phyloP scores from a whole-genome alignment of 164 flowering plant genomes.

The Akebia trifoliata region DNA sequence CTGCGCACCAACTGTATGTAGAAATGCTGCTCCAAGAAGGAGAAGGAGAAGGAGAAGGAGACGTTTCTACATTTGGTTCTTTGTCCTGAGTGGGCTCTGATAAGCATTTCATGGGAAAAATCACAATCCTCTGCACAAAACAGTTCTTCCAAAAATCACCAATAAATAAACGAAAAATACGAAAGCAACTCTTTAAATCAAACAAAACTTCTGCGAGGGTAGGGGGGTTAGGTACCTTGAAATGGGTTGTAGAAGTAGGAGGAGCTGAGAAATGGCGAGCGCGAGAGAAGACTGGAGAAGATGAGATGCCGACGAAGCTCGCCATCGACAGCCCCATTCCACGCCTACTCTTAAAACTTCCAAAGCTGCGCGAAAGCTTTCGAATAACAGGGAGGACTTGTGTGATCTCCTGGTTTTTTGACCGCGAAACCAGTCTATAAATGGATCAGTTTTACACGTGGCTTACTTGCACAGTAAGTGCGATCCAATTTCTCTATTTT shows the following conservation, averaged over 20 bases:
- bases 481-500: no score
- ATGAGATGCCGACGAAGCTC: slow-evolving; percentile 23
- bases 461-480: no score
- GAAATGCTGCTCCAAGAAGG: slow-evolving; percentile 26
- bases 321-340: slow-evolving; percentile 21
- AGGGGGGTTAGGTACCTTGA: slow-evolving; percentile 24
- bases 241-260: slow-evolving; percentile 3
- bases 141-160: slow-evolving; percentile 7
- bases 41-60: slow-evolving; percentile 11
- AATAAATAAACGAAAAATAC: neutral
- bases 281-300: slow-evolving; percentile 15
- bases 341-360: no score
- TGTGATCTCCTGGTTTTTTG: no score
- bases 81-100: slow-evolving; percentile 14
- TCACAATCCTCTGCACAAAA: slow-evolving; percentile 22
- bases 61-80: slow-evolving; percentile 12
- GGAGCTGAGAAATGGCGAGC: slow-evolving; percentile 8
- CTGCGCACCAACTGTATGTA: slow-evolving; percentile 62
- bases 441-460: no score
- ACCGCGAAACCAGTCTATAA: no score
- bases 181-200: neutral
- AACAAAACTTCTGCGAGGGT: neutral
- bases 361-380: no score
- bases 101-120: slow-evolving; percentile 35
- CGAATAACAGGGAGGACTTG: no score